Evolutionary conservation across 2,329 filamentous ascomycete genomes (phyloP).

Genomic region (Aspergillus sp.): DNA sequence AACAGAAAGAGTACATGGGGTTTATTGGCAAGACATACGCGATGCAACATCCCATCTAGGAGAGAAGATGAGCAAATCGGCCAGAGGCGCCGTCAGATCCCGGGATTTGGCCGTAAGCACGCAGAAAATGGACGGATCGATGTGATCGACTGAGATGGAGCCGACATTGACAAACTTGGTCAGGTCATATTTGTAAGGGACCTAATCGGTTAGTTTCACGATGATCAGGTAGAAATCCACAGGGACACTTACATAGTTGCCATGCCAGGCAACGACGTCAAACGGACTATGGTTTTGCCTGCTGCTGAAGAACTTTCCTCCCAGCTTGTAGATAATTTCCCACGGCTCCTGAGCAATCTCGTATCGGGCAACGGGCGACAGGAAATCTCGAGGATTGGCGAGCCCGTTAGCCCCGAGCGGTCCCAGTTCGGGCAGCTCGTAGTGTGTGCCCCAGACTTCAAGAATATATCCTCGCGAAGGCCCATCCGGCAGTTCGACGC

Average conservation of each 20-base stretch:
- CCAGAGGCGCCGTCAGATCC: slow-evolving; percentile 32
- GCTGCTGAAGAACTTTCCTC: slow-evolving; percentile 60
- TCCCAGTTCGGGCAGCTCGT: slow-evolving; percentile 65
- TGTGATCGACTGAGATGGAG: slow-evolving; percentile 41
- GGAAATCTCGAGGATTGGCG: slow-evolving; percentile 66
- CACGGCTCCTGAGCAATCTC: slow-evolving; percentile 55
- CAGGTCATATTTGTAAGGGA: slow-evolving; percentile 44
- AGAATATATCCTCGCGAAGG: slow-evolving; percentile 65
- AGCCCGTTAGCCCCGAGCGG: slow-evolving; percentile 66
- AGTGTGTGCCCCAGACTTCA: slow-evolving; percentile 65
- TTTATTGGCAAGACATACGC: slow-evolving; percentile 20
- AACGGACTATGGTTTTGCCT: slow-evolving; percentile 67
- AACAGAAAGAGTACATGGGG: background rate
- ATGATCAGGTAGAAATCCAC: background rate
- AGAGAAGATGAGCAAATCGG: slow-evolving; percentile 42
- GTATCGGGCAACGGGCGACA: slow-evolving; percentile 59
- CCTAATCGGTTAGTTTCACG: slow-evolving; percentile 17
- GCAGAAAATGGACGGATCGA: slow-evolving; percentile 43
- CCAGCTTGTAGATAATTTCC: slow-evolving; percentile 64
- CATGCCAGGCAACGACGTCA: slow-evolving; percentile 71
- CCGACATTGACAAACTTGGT: slow-evolving; percentile 43
- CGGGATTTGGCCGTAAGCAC: slow-evolving; percentile 43
- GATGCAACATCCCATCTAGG: slow-evolving; percentile 42
- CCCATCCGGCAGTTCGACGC: slow-evolving; percentile 59
- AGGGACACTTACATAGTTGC: slow-evolving; percentile 52